Conservation (phyloP, 2,329 filamentous ascomycete species). For the Colletotrichum higginsianum region DNA sequence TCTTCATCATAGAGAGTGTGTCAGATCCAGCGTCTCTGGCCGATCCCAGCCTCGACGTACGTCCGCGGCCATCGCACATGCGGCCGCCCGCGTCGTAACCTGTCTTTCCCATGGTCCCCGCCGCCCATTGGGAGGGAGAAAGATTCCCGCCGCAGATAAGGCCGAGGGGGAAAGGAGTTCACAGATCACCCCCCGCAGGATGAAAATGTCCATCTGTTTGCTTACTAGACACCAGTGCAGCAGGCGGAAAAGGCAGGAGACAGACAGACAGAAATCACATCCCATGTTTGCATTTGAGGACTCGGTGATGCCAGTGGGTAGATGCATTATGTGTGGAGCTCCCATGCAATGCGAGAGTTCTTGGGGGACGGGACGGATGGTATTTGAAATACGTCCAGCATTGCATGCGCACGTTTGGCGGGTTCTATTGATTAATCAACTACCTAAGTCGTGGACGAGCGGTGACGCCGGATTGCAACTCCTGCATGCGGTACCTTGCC, state of each 20-base stretch:
- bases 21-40: not conserved
- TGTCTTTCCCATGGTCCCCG: conserved; percentile 13
- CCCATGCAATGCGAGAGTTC: not conserved
- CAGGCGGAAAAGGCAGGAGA: not conserved
- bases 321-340: not conserved
- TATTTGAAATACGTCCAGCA: conserved; percentile 33
- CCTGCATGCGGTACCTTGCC: conserved; percentile 32
- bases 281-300: not conserved
- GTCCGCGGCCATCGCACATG: conserved; percentile 29
- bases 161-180: not conserved
- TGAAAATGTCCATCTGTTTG: not conserved
- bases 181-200: conserved; percentile 14
- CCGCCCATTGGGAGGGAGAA: conserved; percentile 26
- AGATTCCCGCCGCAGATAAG: conserved; percentile 16
- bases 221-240: too few relatives aligned
- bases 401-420: conserved; percentile 11
- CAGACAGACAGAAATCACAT: not conserved
- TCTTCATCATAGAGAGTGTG: not conserved
- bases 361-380: not conserved
- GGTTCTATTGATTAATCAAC: conserved; percentile 4
- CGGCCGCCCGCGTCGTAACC: not conserved
- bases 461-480: conserved; percentile 28
- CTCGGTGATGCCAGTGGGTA: conserved; percentile 11
- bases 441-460: conserved; percentile 9
- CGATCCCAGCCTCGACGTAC: conserved; percentile 25